Evolutionary conservation across 306 rosid genomes (phyloP).

Genomic region (Malus sieversii): DNA sequence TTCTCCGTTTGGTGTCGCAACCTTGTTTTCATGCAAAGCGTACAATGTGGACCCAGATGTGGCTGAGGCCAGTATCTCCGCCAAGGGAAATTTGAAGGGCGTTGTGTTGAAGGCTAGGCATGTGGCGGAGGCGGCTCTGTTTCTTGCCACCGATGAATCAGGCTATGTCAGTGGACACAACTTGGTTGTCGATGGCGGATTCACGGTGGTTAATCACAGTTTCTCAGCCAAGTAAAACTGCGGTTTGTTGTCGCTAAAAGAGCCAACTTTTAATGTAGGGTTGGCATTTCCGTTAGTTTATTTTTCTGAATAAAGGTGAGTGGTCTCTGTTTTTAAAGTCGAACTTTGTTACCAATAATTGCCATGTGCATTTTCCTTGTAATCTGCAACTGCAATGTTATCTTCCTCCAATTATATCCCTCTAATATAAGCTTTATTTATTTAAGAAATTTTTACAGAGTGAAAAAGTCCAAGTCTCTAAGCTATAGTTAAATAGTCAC

Average conservation of each 20-base stretch:
- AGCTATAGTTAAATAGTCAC: not conserved
- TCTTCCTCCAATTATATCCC: not conserved
- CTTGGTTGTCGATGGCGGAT: conserved; percentile 80
- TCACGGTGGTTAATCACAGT: conserved; percentile 41
- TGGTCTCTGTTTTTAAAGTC: conserved; percentile 8
- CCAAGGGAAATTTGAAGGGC: conserved; percentile 59
- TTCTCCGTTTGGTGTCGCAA: conserved; percentile 81
- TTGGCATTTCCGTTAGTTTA: not conserved
- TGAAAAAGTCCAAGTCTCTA: too few relatives aligned
- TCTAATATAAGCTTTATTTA: not conserved
- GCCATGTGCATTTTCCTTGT: conserved; percentile 31
- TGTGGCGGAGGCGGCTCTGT: conserved; percentile 74
- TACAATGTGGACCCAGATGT: conserved; percentile 37
- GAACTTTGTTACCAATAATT: conserved; percentile 14
- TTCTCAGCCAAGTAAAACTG: conserved; percentile 3
- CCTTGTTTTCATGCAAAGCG: conserved; percentile 56
- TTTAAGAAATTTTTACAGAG: too few relatives aligned
- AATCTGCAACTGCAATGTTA: conserved; percentile 13
- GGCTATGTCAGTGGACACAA: conserved; percentile 70
- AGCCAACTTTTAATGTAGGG: not conserved
- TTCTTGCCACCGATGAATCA: conserved; percentile 78
- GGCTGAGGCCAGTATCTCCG: conserved; percentile 37
- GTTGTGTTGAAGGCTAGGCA: conserved; percentile 60
- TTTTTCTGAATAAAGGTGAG: not conserved
- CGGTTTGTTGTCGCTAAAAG: not conserved